phyloP scores from a whole-genome alignment of 2,329 filamentous ascomycete species.

The Coleophoma cylindrospora region DNA sequence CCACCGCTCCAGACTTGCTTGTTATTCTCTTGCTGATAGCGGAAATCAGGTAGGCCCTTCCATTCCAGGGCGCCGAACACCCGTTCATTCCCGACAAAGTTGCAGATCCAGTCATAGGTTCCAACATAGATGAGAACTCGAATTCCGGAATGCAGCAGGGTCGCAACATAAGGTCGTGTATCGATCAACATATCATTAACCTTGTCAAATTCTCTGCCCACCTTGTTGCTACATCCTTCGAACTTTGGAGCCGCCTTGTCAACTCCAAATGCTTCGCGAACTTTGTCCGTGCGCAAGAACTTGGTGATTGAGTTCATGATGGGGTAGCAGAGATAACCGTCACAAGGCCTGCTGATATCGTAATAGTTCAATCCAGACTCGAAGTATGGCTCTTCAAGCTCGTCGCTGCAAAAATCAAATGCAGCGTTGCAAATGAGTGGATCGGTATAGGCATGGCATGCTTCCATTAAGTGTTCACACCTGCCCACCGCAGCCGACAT shows the following conservation, averaged over 20 bases:
- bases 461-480: constrained; percentile 12
- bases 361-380: constrained; percentile 12
- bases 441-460: constrained; percentile 10
- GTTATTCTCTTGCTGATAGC: constrained; percentile 15
- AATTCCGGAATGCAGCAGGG: constrained; percentile 13
- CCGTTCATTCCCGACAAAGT: constrained; percentile 16
- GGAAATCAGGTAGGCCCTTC: constrained; percentile 13
- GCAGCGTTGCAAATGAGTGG: constrained; percentile 10
- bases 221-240: constrained; percentile 12
- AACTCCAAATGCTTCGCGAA: constrained; percentile 12
- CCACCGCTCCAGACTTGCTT: constrained; percentile 14
- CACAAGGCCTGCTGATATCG: constrained; percentile 16
- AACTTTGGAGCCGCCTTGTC: constrained; percentile 10
- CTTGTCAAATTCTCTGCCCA: constrained; percentile 12
- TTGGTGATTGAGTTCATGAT: constrained; percentile 17
- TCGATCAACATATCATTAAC: constrained; percentile 14
- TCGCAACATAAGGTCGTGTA: constrained; percentile 9
- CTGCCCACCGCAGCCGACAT: constrained; percentile 11
- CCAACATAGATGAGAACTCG: constrained; percentile 18
- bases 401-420: constrained; percentile 6
- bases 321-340: constrained; percentile 15
- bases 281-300: constrained; percentile 11
- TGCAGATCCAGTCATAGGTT: constrained; percentile 19
- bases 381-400: constrained; percentile 14
- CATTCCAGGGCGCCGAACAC: constrained; percentile 14